Evolutionary conservation across 192 early-diverging fungal species (phyloP).

Genomic region (Gigaspora rosea): DNA sequence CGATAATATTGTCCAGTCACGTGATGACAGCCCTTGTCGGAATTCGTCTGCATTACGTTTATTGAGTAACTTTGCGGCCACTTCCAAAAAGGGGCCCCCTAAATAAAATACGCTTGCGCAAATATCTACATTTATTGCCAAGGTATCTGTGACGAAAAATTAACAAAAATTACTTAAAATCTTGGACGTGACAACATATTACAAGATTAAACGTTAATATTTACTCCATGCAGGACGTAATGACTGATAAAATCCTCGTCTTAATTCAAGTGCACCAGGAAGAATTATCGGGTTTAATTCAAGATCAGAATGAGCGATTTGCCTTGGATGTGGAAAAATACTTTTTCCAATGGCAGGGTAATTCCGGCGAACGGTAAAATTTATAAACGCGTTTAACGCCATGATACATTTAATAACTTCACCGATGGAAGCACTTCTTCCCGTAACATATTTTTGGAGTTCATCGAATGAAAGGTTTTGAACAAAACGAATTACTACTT

Average conservation of each 20-base stretch:
- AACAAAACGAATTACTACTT: neutral
- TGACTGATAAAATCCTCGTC: slow-evolving; percentile 23
- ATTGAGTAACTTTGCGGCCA: neutral
- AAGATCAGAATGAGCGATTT: too few relatives aligned
- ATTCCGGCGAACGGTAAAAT: neutral
- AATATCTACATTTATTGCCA: slow-evolving; percentile 13
- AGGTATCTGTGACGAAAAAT: neutral
- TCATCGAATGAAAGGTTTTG: neutral
- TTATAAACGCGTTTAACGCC: slow-evolving; percentile 5
- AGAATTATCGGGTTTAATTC: neutral
- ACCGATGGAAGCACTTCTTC: neutral
- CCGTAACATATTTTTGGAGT: neutral
- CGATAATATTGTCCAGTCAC: neutral
- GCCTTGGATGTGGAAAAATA: neutral
- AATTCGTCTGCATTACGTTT: neutral
- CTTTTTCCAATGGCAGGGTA: neutral
- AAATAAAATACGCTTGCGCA: slow-evolving; percentile 3
- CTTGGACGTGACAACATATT: neutral
- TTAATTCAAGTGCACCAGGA: slow-evolving; percentile 7
- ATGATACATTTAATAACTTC: neutral
- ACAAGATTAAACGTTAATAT: neutral
- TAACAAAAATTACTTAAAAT: neutral
- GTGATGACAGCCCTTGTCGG: neutral
- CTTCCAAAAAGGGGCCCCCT: neutral
- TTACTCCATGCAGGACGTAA: slow-evolving; percentile 1